These are phyloP conservation scores for Diaporthe australafricana DNA, from an alignment of 2,329 filamentous ascomycete species.

Conservation along the genomic window DNA sequence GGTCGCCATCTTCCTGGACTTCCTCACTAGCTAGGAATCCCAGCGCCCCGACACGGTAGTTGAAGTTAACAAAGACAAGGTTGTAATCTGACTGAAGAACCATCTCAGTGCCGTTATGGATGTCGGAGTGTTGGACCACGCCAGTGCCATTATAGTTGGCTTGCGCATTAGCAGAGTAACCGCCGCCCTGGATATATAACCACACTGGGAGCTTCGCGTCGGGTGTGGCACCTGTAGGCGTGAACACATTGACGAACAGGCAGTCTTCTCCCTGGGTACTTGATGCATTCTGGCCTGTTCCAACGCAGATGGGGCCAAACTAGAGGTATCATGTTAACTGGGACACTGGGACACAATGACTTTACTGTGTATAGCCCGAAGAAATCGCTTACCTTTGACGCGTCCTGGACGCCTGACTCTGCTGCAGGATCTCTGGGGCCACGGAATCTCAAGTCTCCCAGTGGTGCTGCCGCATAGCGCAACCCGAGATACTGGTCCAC, in stretches of 20 bases:
- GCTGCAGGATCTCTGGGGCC: constrained; percentile 72
- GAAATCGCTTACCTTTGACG: constrained; percentile 59
- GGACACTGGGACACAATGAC: not conserved
- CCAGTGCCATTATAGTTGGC: constrained; percentile 62
- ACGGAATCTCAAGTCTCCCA: constrained; percentile 74
- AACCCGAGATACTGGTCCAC: constrained; percentile 81
- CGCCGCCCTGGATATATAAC: constrained; percentile 64
- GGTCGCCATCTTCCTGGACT: constrained; percentile 62
- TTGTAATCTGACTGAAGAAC: constrained; percentile 63
- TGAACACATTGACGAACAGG: constrained; percentile 58
- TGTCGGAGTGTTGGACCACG: constrained; percentile 56
- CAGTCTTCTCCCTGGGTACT: constrained; percentile 52
- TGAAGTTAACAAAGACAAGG: constrained; percentile 31
- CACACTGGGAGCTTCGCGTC: constrained; percentile 62
- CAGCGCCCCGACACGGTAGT: constrained; percentile 31
- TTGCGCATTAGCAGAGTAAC: constrained; percentile 60
- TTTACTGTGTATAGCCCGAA: not conserved
- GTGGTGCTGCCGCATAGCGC: constrained; percentile 77
- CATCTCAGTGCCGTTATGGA: constrained; percentile 67
- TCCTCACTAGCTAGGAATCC: constrained; percentile 56
- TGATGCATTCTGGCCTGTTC: constrained; percentile 42
- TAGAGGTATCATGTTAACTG: constrained; percentile 31
- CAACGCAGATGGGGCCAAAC: constrained; percentile 60
- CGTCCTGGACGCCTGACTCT: constrained; percentile 58
- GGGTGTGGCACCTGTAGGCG: constrained; percentile 52